Conservation (phyloP, 768 basidiomycete species). For the Trametes sanguinea region DNA sequence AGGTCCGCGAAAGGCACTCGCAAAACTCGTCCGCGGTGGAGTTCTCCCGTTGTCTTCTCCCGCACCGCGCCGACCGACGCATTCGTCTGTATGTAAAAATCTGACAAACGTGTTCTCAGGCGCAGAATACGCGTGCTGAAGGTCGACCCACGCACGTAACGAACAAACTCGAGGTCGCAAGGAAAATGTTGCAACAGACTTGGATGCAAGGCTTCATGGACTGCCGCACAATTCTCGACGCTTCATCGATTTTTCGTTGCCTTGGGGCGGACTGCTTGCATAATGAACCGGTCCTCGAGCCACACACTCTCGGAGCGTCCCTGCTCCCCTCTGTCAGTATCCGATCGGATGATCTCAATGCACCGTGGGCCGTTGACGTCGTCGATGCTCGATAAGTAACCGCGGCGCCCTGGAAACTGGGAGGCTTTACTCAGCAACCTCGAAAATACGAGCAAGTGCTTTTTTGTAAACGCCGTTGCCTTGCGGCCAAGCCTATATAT, state of each 20-base stretch:
- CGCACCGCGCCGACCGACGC: too few relatives aligned
- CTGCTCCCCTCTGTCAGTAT: not conserved
- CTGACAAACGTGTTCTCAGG: too few relatives aligned
- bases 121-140: too few relatives aligned
- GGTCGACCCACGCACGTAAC: too few relatives aligned
- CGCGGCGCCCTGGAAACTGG: not conserved
- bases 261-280: too few relatives aligned
- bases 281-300: too few relatives aligned
- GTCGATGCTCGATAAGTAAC: not conserved
- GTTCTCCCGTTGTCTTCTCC: too few relatives aligned
- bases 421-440: slow-evolving; percentile 4
- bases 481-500: not conserved
- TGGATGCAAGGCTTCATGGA: too few relatives aligned
- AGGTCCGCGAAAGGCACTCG: not conserved
- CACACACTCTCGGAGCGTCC: not conserved
- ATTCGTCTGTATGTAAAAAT: too few relatives aligned
- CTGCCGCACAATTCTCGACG: not conserved
- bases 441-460: slow-evolving; percentile 3
- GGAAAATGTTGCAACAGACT: not conserved
- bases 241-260: slow-evolving; percentile 4
- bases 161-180: not conserved
- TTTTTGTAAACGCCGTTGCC: not conserved
- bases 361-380: not conserved
- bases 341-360: slow-evolving; percentile 1
- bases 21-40: not conserved